Evolutionary conservation across 129 eudicot species (phyloP).

Genomic region (Mikania micrantha): DNA sequence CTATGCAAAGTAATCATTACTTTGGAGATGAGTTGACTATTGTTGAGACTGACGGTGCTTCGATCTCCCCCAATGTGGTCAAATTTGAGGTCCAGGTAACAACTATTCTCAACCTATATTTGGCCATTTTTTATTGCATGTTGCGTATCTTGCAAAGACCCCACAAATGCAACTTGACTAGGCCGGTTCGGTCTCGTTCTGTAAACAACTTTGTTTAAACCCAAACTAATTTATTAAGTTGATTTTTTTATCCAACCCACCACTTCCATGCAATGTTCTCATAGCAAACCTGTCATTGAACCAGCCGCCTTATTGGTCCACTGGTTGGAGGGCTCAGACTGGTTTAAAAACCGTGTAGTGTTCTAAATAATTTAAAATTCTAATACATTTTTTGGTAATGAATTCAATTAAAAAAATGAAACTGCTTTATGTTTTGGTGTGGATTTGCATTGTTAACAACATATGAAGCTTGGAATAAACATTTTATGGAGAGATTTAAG

Average conservation of each 20-base stretch:
- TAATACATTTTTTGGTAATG: no score
- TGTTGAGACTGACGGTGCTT: slow-evolving; percentile 44
- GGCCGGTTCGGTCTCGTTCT: neutral
- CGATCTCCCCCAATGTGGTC: slow-evolving; percentile 53
- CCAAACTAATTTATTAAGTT: neutral
- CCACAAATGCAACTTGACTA: neutral
- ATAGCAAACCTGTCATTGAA: no score
- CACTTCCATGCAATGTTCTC: neutral
- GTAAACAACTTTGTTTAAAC: neutral
- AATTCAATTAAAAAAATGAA: no score
- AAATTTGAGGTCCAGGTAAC: slow-evolving; percentile 96
- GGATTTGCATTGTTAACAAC: no score
- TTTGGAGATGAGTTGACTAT: slow-evolving; percentile 79
- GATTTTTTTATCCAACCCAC: neutral
- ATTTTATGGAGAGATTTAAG: no score
- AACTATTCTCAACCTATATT: neutral
- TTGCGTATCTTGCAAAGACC: neutral
- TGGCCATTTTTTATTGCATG: neutral
- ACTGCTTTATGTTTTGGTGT: no score
- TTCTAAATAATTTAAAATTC: no score
- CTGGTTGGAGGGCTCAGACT: no score
- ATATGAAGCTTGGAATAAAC: no score
- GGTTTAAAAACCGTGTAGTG: no score
- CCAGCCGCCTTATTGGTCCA: no score
- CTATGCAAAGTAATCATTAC: slow-evolving; percentile 52